These are phyloP conservation scores for Crotalaria pallida DNA, from an alignment of 306 rosid species.

Conservation along the genomic window DNA sequence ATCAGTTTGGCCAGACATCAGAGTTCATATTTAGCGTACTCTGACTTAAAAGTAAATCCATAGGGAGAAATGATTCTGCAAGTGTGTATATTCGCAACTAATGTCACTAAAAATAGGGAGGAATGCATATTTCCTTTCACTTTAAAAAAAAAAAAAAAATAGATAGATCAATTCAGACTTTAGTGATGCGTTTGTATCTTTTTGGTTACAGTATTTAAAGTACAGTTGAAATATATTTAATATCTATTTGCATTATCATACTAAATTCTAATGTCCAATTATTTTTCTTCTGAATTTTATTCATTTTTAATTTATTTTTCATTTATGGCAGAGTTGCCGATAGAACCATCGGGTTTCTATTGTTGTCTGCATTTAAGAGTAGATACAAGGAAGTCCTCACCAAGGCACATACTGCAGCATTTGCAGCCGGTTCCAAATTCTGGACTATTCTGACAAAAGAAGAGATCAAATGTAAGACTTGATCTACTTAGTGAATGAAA, in stretches of 20 bases:
- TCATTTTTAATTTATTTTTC: not conserved
- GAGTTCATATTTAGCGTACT: not conserved
- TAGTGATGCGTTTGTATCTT: not conserved
- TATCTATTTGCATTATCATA: not conserved
- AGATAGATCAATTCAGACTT: not conserved
- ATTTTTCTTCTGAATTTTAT: not conserved
- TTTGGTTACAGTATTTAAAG: not conserved
- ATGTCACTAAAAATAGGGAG: not conserved
- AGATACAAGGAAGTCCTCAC: slow-evolving; percentile 90
- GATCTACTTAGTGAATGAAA: slow-evolving; percentile 1
- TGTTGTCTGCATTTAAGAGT: slow-evolving; percentile 80
- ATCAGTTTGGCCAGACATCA: not conserved
- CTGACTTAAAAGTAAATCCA: not conserved
- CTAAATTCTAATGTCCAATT: not conserved
- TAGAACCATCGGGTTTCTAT: slow-evolving; percentile 72
- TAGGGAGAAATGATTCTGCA: not conserved
- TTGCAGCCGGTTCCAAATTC: slow-evolving; percentile 64
- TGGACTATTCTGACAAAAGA: slow-evolving; percentile 61
- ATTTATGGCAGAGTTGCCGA: slow-evolving; percentile 66
- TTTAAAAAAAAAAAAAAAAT: no score
- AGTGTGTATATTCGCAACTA: not conserved
- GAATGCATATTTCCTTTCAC: not conserved
- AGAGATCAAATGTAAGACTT: slow-evolving; percentile 71
- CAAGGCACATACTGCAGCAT: slow-evolving; percentile 76
- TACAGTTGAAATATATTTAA: not conserved